Evolutionary conservation across 2,329 filamentous ascomycete species (phyloP), one percentile per base, ranked within the genome.

Genomic region (Penicillium sp.): DNA sequence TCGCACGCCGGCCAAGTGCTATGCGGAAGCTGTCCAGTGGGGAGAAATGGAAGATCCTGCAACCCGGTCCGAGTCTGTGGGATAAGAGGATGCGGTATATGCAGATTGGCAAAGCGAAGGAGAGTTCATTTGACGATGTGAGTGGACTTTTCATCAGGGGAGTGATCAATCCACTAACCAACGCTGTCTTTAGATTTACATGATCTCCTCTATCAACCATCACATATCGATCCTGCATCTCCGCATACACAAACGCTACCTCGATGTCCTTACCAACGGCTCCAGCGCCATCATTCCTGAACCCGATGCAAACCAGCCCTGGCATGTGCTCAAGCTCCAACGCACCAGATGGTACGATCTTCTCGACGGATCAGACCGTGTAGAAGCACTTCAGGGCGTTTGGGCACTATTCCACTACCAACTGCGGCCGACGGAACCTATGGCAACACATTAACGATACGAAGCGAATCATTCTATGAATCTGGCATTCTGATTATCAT

Each of bases 131-230:
- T 73, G 83, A 86, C 63, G 81, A 86, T 75, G 85, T 86, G 77
- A 67, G 82, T 20, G 11, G 15, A 3, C 11, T 31, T 1, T 3
- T 11, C 10, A 28, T 22, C 34, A 10, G 1, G 10, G 11, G 2
- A 12, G 4, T 4, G 4, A 6, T 6, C 15, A 5, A n/a, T 37
- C 14, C 28, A 20, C 58, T 56, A 22, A 41, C 48, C 12, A 25
- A 22, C 62, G 11, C 56, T 53, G 57, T 39, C 58, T 48, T 34
- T 15, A 88, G 84, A 80, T 88, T 54, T 87, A 84, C 72, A 81
- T 87, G 78, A 67, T 88, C 50, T 87, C 85, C 12, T 84, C 84
- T 25, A 76, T 88, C 63, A 87, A 87, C 69, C 85, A 87, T 72
- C 86, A 88, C 65, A 78, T 88, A 61, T 81, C 83, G 57, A 81